A percentile compares a stretch with the other conserved stretches of the same genome.
Conservation (phyloP, 345 rosid species). For the Gossypium sturtianum region DNA sequence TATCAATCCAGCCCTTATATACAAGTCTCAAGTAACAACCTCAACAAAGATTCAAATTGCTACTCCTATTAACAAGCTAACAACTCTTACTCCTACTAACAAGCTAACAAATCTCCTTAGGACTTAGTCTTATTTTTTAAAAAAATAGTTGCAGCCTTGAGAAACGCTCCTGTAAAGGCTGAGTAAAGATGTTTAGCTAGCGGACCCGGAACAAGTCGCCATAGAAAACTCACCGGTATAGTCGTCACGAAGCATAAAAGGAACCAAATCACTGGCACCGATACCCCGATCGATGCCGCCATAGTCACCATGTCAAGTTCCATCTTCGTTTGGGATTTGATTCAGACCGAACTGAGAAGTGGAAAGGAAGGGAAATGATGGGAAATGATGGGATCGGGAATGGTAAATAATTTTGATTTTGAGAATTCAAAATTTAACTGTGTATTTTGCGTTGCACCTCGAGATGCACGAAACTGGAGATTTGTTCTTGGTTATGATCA, state of each 20-base stretch:
- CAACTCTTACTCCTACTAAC: too few relatives aligned
- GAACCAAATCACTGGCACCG: slow-evolving; percentile 80
- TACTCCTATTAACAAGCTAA: too few relatives aligned
- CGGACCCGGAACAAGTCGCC: slow-evolving; percentile 60
- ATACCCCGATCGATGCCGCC: slow-evolving; percentile 82
- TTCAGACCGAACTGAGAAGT: neutral
- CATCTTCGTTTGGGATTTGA: slow-evolving; percentile 22
- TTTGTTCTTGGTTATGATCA: neutral
- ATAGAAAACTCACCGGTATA: slow-evolving; percentile 61
- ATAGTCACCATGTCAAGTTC: slow-evolving; percentile 47
- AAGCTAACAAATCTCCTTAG: too few relatives aligned
- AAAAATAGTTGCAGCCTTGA: too few relatives aligned
- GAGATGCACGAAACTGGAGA: neutral
- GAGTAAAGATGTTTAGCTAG: slow-evolving; percentile 62
- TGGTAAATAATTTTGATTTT: too few relatives aligned
- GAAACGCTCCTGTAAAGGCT: slow-evolving; percentile 54
- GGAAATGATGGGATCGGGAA: neutral
- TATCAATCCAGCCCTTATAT: too few relatives aligned
- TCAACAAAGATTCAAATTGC: too few relatives aligned
- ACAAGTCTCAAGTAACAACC: too few relatives aligned
- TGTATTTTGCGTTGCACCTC: neutral
- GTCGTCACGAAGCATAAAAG: slow-evolving; percentile 83
- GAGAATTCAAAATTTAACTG: neutral
- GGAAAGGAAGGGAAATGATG: too few relatives aligned
- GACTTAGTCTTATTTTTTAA: too few relatives aligned